Conservation (phyloP, 306 rosid species). For the Acacia crassicarpa region DNA sequence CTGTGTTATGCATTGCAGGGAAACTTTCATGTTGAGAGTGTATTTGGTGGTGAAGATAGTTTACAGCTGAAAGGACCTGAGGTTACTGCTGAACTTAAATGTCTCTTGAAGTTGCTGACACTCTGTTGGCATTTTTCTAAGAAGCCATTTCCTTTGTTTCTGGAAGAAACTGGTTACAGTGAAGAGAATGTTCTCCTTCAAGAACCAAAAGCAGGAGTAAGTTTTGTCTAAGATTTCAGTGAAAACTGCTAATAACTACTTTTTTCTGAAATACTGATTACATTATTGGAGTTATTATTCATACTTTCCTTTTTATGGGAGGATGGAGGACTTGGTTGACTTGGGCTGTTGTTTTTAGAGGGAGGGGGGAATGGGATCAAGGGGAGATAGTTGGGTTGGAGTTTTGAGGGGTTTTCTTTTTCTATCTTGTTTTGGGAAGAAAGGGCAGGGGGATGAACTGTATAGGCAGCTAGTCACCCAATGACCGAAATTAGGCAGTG, state of each 20-base stretch:
- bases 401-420: constrained; percentile 2
- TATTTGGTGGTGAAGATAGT: constrained; percentile 79
- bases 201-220: constrained; percentile 95
- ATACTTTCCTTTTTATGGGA: neutral
- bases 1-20: constrained; percentile 60
- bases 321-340: constrained; percentile 6
- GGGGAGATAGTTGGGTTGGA: constrained; percentile 5
- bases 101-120: constrained; percentile 77
- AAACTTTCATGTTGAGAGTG: constrained; percentile 68
- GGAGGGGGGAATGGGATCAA: neutral
- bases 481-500: neutral
- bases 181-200: constrained; percentile 80
- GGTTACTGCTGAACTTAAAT: constrained; percentile 67
- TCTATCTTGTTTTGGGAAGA: neutral
- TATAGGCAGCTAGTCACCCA: neutral
- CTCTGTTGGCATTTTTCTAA: constrained; percentile 97
- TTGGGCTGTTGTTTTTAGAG: constrained; percentile 12
- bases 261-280: neutral
- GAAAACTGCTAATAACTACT: neutral
- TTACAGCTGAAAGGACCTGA: constrained; percentile 70
- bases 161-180: constrained; percentile 84
- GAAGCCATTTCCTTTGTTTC: constrained; percentile 81
- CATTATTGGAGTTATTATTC: neutral
- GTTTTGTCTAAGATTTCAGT: constrained; percentile 38
- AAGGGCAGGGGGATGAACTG: neutral